Evolutionary conservation across 1,139 yeast genomes (phyloP), one percentile per base, ranked within the genome.

Genomic region (Magnusiomyces suaveolens): DNA sequence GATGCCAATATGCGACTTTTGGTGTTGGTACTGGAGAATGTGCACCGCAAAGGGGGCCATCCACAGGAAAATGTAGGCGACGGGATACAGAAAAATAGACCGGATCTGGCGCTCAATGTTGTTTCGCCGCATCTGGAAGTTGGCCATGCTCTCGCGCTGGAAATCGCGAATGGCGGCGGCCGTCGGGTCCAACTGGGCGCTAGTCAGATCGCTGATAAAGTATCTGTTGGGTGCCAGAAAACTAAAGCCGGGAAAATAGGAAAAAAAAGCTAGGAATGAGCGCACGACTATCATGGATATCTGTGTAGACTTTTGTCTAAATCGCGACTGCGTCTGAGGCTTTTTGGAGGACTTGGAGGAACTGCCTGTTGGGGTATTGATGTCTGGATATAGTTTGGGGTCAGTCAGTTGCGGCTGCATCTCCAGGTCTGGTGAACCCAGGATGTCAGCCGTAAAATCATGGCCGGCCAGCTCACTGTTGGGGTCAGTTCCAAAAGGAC

Each of bases 41-140:
- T 85, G 86, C 43, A 82, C 76, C 14, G 84, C 78, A 59, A 87
- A 79, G 0, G 96, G 96, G 60, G 87, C 83, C 20, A 84, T 66
- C 97, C 97, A 89, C 52, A 88, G 70, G 48, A 86, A 75, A 54
- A 87, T 75, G 67, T 87, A 89, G 0, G 95, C 87, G 44, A 84
- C 73, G 1, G 97, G 97, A 66, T 89, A 89, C 46, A 89, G 76
- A 67, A 89, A 87, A 52, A 89, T 84, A 20, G 86, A 76, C 60
- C 83, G 81, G 77, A 87, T 82, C 69, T 88, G 96, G 57, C 83
- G 82, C 64, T 84, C 83, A 56, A 89, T 86, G 60, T 80, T 76
- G 43, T 76, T 69, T 60, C 87, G 82, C 33, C 92, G 75, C 55
- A 74, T 70, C 59, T 81, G 76, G 70, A 84, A 84, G 59, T 75